Base-by-base conservation (phyloP, 805 yeast species). In the Maudiozyma barnettii region DNA sequence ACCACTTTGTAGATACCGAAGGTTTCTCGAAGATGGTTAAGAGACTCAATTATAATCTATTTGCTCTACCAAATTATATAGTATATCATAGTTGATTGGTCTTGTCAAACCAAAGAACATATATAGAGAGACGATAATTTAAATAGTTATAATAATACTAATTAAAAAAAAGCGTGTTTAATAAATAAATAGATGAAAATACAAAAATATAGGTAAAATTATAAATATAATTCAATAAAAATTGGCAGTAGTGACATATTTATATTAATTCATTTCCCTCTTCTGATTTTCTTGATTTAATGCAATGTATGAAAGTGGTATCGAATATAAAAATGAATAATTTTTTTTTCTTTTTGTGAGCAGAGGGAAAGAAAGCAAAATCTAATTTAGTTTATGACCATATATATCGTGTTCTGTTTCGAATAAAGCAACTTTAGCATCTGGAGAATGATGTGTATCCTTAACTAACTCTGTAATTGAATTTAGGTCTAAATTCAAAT, bases 11-110 rank as follows among this genome's bases (percentile, higher is more conserved):
- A 51, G 98, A 90, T 69, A 87, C 96, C 12, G 98, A 90, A 67
- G 97, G 96, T 5, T 90, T 90, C 67, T 95, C 88, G 13, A 82
- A 81, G 64, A 90, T 90, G 96, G 95, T 95, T 41, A 84, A 86
- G 66, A 73, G 96, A 54, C 73, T 90, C 50, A 95, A 95, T 16
- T 88, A 90, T 66, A 83, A 82, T 56, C 87, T 88, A 22, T 81
- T 72, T 63, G 98, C 97, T 3, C 73, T 91, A 60, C 97, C 97
- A 42, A 87, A 90, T 67, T 90, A 90, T 65, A 68, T 89, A 59
- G 95, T 90, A 19, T 90, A 76, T 65, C 40, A 37, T 37, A 33
- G 36, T 16, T 26, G 30, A 26, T 6, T 26, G 10, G 4, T 26
- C n/a, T n/a, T n/a, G n/a, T 26, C 8, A 26, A 9, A 26, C 10